A percentile compares a stretch with the other conserved stretches of the same genome.
Conservation (phyloP, 352 stramenopile species). For the Phytopythium cucurbitacearum region DNA sequence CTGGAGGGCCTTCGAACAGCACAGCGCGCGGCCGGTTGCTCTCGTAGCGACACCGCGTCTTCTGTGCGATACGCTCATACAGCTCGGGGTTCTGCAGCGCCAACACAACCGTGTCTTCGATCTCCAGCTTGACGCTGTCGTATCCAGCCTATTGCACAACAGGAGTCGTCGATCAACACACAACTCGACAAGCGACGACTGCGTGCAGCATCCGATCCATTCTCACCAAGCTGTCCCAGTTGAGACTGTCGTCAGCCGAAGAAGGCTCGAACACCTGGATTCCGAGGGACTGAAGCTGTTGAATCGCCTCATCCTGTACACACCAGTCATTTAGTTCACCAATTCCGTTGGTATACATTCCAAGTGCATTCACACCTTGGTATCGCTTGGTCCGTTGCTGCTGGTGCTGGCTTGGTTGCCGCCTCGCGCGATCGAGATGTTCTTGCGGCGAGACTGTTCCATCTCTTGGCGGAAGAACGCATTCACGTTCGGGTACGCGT, state of each 20-base stretch:
- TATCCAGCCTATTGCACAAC: slow-evolving; percentile 69
- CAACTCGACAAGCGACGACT: neutral
- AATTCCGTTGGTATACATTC: neutral
- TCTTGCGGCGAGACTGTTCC: slow-evolving; percentile 56
- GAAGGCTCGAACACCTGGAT: slow-evolving; percentile 79
- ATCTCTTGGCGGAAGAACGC: slow-evolving; percentile 69
- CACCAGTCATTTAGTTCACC: neutral
- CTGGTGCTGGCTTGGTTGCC: slow-evolving; percentile 13
- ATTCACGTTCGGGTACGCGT: slow-evolving; percentile 72
- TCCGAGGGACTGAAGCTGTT: slow-evolving; percentile 71
- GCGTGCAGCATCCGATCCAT: neutral
- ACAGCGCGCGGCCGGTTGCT: slow-evolving; percentile 88
- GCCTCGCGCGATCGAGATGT: slow-evolving; percentile 26
- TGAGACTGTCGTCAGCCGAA: slow-evolving; percentile 52
- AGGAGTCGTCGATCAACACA: neutral
- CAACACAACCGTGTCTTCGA: slow-evolving; percentile 90
- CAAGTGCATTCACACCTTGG: slow-evolving; percentile 28
- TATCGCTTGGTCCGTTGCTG: slow-evolving; percentile 16
- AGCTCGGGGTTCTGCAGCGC: slow-evolving; percentile 90
- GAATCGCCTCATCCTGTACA: slow-evolving; percentile 68
- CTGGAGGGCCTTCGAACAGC: slow-evolving; percentile 92
- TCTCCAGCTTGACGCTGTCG: slow-evolving; percentile 87
- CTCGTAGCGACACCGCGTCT: slow-evolving; percentile 87
- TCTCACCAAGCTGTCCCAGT: slow-evolving; percentile 78
- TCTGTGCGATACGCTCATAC: slow-evolving; percentile 88